Evolutionary conservation across 2,329 filamentous ascomycete genomes (phyloP), one percentile per base, ranked within the genome.

Genomic region (Pseudocercospora fuligena): DNA sequence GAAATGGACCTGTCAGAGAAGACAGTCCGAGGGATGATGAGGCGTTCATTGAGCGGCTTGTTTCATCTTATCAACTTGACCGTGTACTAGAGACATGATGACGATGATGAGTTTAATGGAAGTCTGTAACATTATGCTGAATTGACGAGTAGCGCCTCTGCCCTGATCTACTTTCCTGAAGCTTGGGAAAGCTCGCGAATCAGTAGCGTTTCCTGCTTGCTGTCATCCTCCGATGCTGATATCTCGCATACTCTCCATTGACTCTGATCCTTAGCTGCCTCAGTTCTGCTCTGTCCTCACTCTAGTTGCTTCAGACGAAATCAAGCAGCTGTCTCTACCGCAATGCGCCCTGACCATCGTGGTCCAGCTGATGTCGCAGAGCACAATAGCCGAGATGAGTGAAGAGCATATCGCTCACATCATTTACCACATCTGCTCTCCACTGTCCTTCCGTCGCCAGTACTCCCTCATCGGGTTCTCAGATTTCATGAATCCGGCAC

Each of bases 351-450:
- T 36, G 14, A 16, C 14, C 11, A 5, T 16, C 33, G 8, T 16
- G 14, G 14, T 36, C 16, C 14, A 43, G 40, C 40, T 43, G 16
- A n/a, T 43, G 16, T 19, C 16, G 16, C 3, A 8, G n/a, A 19
- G 16, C 40, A 43, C 40, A 43, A 40, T 40, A 5, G 14, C 36
- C 36, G 36, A 6, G 0, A 5, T n/a, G 7, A 16, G 16, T 19
- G 40, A 43, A 43, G 1, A 43, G 40, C 40, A 43, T 14, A 51
- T 25, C 12, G 47, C 47, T 27, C 47, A 19, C 25, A 12, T 23
- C 23, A 31, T 33, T 25, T 33, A 58, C n/a, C 29, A 58, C 56
- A 23, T 58, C 21, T 53, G 47, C n/a, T 53, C 56, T 23, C 56
- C 56, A 25, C 56, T 40, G 12, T 58, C 56, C 19, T 23, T 58